Evolutionary conservation across 176 grass and related monocot genomes (phyloP).

Genomic region (Hsuehochloa calcarea): DNA sequence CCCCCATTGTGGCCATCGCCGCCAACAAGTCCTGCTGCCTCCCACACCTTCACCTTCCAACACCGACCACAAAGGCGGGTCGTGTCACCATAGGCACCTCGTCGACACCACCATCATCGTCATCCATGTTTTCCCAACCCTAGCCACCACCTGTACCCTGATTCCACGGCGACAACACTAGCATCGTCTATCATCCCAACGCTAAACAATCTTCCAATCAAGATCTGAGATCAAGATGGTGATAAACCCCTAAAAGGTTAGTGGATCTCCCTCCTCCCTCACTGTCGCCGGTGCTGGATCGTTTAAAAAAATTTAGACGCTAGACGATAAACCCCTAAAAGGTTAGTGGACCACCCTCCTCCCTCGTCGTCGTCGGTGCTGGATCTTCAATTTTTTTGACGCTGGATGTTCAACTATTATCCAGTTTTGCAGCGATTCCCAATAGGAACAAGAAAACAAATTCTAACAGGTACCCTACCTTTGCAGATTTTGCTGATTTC

Average conservation of each 20-base stretch:
- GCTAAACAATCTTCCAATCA: fast-evolving
- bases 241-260: fast-evolving
- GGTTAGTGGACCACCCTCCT: fast-evolving
- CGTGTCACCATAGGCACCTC: neutral
- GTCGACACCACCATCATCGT: neutral
- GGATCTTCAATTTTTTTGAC: too few species aligned
- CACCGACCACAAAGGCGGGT: fast-evolving
- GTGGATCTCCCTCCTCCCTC: fast-evolving
- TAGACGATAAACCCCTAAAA: fast-evolving
- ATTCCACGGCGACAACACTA: neutral
- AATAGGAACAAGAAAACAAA: neutral
- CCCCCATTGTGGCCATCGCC: neutral
- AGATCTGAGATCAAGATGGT: neutral
- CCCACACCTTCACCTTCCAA: neutral
- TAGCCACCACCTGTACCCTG: neutral
- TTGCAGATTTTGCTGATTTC: neutral
- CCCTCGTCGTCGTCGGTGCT: fast-evolving
- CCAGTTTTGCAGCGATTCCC: neutral
- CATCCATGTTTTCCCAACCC: neutral
- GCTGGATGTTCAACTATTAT: neutral
- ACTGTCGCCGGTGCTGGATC: fast-evolving
- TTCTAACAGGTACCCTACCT: neutral
- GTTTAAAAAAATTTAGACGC: too few species aligned
- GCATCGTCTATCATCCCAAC: fast-evolving
- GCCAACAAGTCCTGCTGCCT: neutral